These are phyloP conservation scores for Ascochyta clinopodiicola DNA, from an alignment of 2,329 filamentous ascomycete genomes.

Conservation along the genomic window DNA sequence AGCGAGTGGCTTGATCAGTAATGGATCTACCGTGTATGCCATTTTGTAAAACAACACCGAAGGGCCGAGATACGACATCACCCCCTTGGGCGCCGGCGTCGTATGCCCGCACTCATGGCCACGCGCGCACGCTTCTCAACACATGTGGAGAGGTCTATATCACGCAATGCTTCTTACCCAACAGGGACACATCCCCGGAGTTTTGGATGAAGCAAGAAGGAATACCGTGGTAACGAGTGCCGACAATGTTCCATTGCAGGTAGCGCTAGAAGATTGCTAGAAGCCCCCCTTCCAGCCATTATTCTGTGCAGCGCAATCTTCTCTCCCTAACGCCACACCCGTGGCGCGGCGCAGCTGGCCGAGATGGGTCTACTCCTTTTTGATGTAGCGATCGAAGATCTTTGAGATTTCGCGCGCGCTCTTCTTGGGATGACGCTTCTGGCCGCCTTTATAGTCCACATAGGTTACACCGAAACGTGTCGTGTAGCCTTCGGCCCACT, in stretches of 20 bases:
- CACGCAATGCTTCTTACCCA: conserved; percentile 6
- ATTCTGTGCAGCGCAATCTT: conserved; percentile 19
- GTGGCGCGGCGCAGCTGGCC: conserved; percentile 7
- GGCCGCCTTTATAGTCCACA: conserved; percentile 80
- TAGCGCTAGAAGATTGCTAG: conserved; percentile 33
- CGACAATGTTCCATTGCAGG: conserved; percentile 5
- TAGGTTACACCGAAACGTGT: conserved; percentile 84
- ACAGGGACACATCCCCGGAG: conserved; percentile 7
- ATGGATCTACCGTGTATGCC: conserved; percentile 4
- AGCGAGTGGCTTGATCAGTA: conserved; percentile 17
- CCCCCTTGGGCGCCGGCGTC: conserved; percentile 14
- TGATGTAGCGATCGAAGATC: conserved; percentile 74
- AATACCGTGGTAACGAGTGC: background rate
- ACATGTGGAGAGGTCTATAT: conserved; percentile 10
- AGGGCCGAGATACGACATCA: conserved; percentile 6
- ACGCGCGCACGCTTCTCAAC: conserved; percentile 9
- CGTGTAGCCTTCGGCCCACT: conserved; percentile 91
- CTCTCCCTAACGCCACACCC: conserved; percentile 22
- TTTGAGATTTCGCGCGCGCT: conserved; percentile 74
- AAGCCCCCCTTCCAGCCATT: conserved; percentile 17
- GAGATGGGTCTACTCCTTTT: conserved; percentile 57
- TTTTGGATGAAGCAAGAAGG: background rate
- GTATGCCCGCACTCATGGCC: background rate
- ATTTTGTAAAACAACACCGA: conserved; percentile 20
- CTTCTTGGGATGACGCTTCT: conserved; percentile 84